Evolutionary conservation across 495 filamentous ascomycete species (phyloP), one percentile per base, ranked within the genome.

Genomic region (Aspergillus heteromorphus): DNA sequence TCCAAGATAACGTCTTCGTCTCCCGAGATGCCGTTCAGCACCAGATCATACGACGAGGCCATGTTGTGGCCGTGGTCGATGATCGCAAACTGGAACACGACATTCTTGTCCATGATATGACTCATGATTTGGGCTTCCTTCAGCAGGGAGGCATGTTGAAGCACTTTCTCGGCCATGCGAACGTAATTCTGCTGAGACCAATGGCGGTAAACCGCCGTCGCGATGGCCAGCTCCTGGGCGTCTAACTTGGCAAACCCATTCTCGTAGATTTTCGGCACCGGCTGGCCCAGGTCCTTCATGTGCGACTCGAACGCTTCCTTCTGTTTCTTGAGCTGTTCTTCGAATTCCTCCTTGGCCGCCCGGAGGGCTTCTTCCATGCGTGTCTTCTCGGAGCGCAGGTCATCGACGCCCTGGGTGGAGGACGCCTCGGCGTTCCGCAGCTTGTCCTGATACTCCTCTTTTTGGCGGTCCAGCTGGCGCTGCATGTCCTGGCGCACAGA

Each of bases 81-180:
- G 52, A 97, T 83, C 16, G 90, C 87, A 65, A 96, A 97, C 70
- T 98, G 93, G 71, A 98, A 98, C 30, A 92, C 88, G 14, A 96
- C 87, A 58, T 84, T 84, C 71, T 96, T 93, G 60, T 93, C 91
- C 80, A 98, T 88, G 57, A 91, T 90, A 54, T 96, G 90, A 72
- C 95, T 97, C 88, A 98, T 92, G 47, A 98, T 84, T 66, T 98
- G 93, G 4, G 92, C 95, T 67, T 98, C 93, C 68, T 98, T 98
- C 38, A 97, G 71, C 31, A 83, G 83, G 11, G 87, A 83, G 7
- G 92, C 92, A 69, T 95, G 83, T 59, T 95, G 89, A 20, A 98
- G 69, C 25, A 97, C 83, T 13, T 86, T 84, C 68, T 97, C 93
- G n/a, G 92, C 90, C 88, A 99, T 95, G 49, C 85, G 85, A 47